Conservation (phyloP, 2,329 filamentous ascomycete species). For the Teratosphaeria destructans region DNA sequence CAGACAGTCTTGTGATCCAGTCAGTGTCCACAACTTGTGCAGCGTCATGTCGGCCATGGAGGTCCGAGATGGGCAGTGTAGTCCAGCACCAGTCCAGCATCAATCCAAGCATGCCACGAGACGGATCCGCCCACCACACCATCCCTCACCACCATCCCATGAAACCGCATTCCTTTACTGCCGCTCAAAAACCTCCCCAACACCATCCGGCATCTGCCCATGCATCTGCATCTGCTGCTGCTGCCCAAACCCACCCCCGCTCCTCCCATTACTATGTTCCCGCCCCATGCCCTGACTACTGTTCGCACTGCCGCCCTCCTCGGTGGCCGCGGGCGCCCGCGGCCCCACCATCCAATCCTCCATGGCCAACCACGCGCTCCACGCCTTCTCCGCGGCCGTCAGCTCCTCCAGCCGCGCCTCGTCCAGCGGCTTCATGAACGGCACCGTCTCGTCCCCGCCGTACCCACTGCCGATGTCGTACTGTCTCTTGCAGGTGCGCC, state of each 20-base stretch:
- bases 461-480: conserved; percentile 62
- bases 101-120: no score
- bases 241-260: not conserved
- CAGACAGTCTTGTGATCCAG: no score
- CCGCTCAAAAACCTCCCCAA: conserved; percentile 4
- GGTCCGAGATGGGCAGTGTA: no score
- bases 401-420: conserved; percentile 71
- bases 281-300: not conserved
- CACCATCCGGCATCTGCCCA: not conserved
- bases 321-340: conserved; percentile 2
- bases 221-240: not conserved
- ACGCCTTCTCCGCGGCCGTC: conserved; percentile 66
- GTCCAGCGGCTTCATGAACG: conserved; percentile 70
- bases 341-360: conserved; percentile 82
- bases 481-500: conserved; percentile 77
- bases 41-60: no score
- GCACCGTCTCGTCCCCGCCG: conserved; percentile 67
- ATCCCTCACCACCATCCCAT: not conserved
- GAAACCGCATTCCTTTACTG: not conserved
- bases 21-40: no score
- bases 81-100: no score
- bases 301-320: not conserved
- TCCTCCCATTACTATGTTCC: not conserved
- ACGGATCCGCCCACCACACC: no score
- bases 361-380: conserved; percentile 95